Base-by-base conservation (phyloP, 208 protist genomes). In the Leishmania mexicana region DNA sequence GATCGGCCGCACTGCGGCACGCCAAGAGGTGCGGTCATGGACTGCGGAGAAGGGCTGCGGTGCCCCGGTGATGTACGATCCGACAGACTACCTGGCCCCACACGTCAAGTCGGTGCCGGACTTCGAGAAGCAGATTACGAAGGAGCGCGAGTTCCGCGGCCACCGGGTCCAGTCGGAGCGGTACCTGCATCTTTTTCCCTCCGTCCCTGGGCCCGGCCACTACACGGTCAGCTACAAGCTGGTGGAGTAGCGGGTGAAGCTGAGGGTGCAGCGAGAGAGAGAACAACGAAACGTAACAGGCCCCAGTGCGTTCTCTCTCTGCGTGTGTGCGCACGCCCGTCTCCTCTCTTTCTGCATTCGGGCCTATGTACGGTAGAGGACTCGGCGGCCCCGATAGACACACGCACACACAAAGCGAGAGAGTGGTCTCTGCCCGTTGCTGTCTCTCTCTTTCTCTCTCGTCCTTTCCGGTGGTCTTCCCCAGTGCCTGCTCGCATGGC, bases 121-220 rank as follows among this genome's bases (percentile, higher is more conserved):
- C 65, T 96, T 96, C 79, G 93, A 94, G 67, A 93, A 93, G 81
- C 93, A 96, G 68, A 96, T 94, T 42, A 96, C 93, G 47, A 96
- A 96, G 79, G 93, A 94, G 80, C 89, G 89, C 68, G 90, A 96
- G 87, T 96, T 96, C 78, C 90, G 89, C 75, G 93, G 93, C 6
- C 93, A 94, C 78, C 86, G 88, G 40, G 82, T 94, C 45, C 89
- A 88, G 82, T 96, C 93, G 28, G 93, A 96, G 85, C 80, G 93
- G 60, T 94, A 91, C 87, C 78, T 76, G 53, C 88, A 85, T 1
- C 88, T 90, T 6, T 92, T 94, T 77, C 88, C 90, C 11, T 81
- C 85, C n/a, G 93, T 88, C 67, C 93, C 93, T 7, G 93, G 93
- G 21, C 92, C 92, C 54, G 92, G 92, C 13, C 85, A 90, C 82